Conservation (phyloP, 1,139 yeast species). For the Spathaspora jeffriesii region DNA sequence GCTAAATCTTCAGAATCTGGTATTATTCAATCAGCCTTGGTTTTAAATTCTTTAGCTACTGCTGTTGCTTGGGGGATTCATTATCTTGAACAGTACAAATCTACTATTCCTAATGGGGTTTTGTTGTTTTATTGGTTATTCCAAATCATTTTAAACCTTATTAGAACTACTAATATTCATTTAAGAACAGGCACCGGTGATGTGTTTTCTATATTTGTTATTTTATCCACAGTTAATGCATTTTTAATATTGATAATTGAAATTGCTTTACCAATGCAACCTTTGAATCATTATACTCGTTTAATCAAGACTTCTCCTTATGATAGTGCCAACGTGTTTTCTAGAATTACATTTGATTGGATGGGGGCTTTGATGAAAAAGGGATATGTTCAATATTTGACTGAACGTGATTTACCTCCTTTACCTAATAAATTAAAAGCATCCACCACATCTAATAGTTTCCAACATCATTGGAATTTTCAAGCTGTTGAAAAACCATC, state of each 20-base stretch:
- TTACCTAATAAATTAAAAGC: slow-evolving; percentile 70
- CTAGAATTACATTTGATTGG: slow-evolving; percentile 85
- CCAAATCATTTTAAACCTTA: slow-evolving; percentile 40
- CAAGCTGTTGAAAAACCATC: slow-evolving; percentile 55
- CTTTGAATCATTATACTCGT: slow-evolving; percentile 40
- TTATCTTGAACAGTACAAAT: slow-evolving; percentile 70
- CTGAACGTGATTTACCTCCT: slow-evolving; percentile 79
- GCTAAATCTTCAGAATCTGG: slow-evolving; percentile 31
- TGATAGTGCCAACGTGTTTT: slow-evolving; percentile 81
- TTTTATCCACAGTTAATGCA: slow-evolving; percentile 51
- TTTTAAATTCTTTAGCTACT: slow-evolving; percentile 40
- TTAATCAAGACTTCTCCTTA: slow-evolving; percentile 53
- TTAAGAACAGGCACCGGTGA: slow-evolving; percentile 44
- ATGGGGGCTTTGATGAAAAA: slow-evolving; percentile 87
- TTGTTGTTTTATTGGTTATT: slow-evolving; percentile 80
- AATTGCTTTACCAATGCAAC: slow-evolving; percentile 44
- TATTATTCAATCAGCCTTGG: slow-evolving; percentile 42
- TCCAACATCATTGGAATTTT: slow-evolving; percentile 64
- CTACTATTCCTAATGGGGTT: slow-evolving; percentile 66
- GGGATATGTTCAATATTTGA: slow-evolving; percentile 75
- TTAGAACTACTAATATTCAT: slow-evolving; percentile 42
- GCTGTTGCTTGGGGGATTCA: slow-evolving; percentile 58
- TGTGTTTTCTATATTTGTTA: slow-evolving; percentile 41
- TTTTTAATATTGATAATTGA: slow-evolving; percentile 56
- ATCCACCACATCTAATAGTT: slow-evolving; percentile 44